A percentile compares a stretch with the other conserved stretches of the same genome.
These are phyloP conservation scores for Tetrapisispora pingtungensis DNA, from an alignment of 805 yeast species.

Conservation along the genomic window DNA sequence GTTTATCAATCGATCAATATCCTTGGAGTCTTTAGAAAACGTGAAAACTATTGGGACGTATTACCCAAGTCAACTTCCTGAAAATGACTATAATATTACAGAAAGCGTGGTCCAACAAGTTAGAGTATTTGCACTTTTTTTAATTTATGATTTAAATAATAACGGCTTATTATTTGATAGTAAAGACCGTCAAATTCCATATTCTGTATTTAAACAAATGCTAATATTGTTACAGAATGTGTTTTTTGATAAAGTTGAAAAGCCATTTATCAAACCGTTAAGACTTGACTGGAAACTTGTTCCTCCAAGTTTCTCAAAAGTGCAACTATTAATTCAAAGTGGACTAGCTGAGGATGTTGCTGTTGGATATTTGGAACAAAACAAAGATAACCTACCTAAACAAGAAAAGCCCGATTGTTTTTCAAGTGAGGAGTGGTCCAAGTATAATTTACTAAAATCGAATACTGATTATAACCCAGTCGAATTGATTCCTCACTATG, in stretches of 20 bases:
- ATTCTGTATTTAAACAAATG: constrained; percentile 36
- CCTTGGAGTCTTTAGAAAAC: constrained; percentile 28
- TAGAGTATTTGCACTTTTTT: constrained; percentile 15
- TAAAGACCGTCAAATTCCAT: constrained; percentile 26
- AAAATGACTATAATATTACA: constrained; percentile 19
- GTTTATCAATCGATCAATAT: constrained; percentile 38
- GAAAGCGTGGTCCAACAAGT: constrained; percentile 15
- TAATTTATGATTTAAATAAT: constrained; percentile 15
- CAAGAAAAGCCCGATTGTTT: constrained; percentile 14
- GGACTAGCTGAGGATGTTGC: constrained; percentile 29
- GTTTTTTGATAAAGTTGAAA: constrained; percentile 28
- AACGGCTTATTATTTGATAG: constrained; percentile 18
- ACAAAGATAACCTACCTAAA: constrained; percentile 27
- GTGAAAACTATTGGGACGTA: constrained; percentile 16
- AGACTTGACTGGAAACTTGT: constrained; percentile 25
- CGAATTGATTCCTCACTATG: constrained; percentile 33
- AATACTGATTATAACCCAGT: constrained; percentile 20
- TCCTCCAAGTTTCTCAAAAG: constrained; percentile 19
- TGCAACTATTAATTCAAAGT: constrained; percentile 13
- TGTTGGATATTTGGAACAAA: constrained; percentile 20
- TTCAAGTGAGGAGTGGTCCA: constrained; percentile 28
- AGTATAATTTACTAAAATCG: constrained; percentile 5
- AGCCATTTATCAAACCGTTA: constrained; percentile 10
- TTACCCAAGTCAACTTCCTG: constrained; percentile 11
- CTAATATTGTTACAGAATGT: constrained; percentile 36